Base-by-base conservation (phyloP, 345 rosid species). In the Gossypium bickii region DNA sequence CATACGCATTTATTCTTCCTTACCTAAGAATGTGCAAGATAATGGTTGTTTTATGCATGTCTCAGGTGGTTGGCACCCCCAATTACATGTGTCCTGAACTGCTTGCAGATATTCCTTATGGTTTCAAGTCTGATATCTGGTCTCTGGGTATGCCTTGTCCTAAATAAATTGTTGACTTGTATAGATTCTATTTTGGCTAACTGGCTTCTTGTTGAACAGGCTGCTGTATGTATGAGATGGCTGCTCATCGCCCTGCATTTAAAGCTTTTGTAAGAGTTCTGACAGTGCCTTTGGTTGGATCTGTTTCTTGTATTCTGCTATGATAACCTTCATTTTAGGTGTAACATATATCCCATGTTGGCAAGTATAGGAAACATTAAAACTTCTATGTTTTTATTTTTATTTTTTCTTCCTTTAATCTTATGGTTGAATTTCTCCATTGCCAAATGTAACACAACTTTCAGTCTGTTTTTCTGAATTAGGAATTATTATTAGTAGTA, bases 71-170 rank as follows among this genome's bases (percentile, higher is more conserved):
- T 84, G 99, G 99, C 82, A 95, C 99, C 79, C 99, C 98, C 68
- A 95, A 95, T 81, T 95, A 92, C 84, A 95, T 95, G 98, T 95
- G 99, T 80, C 98, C 99, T 16, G 98, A 94, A 79, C 86, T 94
- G 72, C 97, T 92, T 79, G 91, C 98, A 29, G 98, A 92, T 82
- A 94, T 94, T 73, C 98, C 98, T 57, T 94, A 92, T 80, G 98
- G 98, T 78, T 94, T 92, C 79, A 94, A 94, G 82, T 94, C 98
- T 62, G 98, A 94, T 78, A 94, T 94, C 82, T 94, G 98, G 98
- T 94, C 98, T 62, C 82, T 94, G 73, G 98, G 98, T 94, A 85
- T 71, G 79, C 78, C 38, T 9, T 65, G 68, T 44, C 55, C 45
- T 15, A 43, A 57, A 44, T 53, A 60, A 74, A 38, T 47, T 8